Conservation (phyloP, 345 rosid genomes). For the Lenwebbia sp. region DNA sequence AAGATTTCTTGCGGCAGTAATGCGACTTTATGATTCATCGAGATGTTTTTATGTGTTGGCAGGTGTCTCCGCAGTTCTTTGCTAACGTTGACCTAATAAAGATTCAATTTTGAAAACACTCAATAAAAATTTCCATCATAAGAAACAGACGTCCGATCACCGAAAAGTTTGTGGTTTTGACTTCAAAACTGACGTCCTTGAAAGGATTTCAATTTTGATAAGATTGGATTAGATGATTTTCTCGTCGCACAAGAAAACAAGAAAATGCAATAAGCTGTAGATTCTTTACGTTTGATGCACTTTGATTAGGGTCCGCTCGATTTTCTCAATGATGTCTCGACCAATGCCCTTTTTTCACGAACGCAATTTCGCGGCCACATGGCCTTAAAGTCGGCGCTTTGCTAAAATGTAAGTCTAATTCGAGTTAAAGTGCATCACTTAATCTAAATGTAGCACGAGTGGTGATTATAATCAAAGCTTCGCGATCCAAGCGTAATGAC, state of each 20-base stretch:
- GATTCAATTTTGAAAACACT: neutral
- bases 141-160: neutral
- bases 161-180: too few species aligned
- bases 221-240: neutral
- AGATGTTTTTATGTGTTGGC: neutral
- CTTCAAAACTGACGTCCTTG: neutral
- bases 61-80: neutral
- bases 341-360: neutral
- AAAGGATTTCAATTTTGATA: neutral
- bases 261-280: too few species aligned
- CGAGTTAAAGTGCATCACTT: neutral
- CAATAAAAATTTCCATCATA: neutral
- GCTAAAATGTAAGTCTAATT: neutral
- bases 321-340: neutral
- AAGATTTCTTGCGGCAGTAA: neutral
- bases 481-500: neutral
- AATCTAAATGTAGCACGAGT: neutral
- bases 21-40: neutral
- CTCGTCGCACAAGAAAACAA: too few species aligned
- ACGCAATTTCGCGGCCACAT: neutral
- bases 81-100: neutral
- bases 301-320: too few species aligned
- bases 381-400: neutral
- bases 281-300: neutral
- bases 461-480: neutral